Evolutionary conservation across 139 green algal genomes (phyloP), one percentile per base, ranked within the genome.

Genomic region (Desmodesmus armatus): DNA sequence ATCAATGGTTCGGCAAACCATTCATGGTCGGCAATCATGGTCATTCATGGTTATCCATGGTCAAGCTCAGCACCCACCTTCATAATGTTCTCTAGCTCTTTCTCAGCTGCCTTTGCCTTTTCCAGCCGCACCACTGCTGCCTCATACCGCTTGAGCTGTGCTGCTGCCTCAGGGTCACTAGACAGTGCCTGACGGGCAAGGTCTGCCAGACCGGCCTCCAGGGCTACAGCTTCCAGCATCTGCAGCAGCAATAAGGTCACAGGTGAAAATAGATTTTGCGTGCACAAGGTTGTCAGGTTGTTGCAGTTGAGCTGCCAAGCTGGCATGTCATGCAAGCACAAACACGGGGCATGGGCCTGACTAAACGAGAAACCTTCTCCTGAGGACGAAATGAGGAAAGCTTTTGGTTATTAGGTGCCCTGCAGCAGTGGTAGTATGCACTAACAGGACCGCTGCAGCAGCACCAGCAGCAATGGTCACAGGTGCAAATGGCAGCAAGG

Each of bases 61-160:
- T n/a, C n/a, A n/a, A n/a, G n/a, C n/a, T n/a, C 35, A 7, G 15
- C 17, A 35, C 89, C 70, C 47, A 87, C 69, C 60, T 86, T 82
- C 66, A 90, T 88, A 60, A 91, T 87, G 39, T 83, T 78, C 39
- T 93, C 92, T 33, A 95, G 90, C 55, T 92, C 85, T 60, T 87
- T 78, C 13, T 91, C 92, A 11, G 92, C 92, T 19, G 89, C 92
- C 19, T 82, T 90, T n/a, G 91, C 86, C 21, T 91, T 84, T 70
- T 91, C 88, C 67, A 93, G 58, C 0, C 88, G 85, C 67, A 87
- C 85, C 60, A 89, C 72, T 27, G 89, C 89, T 37, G 47, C 87
- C 66, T 88, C 72, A 43, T 90, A 90, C 0, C 87, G 37, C 43
- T 83, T 79, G 11, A 89, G 80, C 78, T 82, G 76, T 31, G 76